These are phyloP conservation scores for Barnettozyma wickerhamii DNA, from an alignment of 805 yeast genomes.

Conservation along the genomic window DNA sequence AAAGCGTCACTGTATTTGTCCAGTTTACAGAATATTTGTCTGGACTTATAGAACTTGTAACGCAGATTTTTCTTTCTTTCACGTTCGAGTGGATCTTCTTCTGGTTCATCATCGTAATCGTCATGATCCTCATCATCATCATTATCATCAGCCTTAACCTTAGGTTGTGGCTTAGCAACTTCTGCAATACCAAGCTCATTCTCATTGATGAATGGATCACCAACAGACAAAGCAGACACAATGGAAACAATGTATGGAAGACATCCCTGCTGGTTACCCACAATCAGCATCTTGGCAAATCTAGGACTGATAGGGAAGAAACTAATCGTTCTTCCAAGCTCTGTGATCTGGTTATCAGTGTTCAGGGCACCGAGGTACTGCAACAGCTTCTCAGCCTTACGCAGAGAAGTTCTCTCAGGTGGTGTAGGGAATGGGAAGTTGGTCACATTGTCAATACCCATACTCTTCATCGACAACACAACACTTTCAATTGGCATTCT, in stretches of 20 bases:
- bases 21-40: constrained; percentile 56
- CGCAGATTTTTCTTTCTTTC: constrained; percentile 38
- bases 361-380: constrained; percentile 74
- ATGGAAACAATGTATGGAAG: constrained; percentile 86
- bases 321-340: constrained; percentile 81
- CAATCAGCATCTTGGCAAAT: constrained; percentile 81
- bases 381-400: constrained; percentile 63
- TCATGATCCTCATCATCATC: constrained; percentile 29
- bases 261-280: constrained; percentile 85
- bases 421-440: constrained; percentile 98
- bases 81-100: constrained; percentile 33
- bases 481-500: constrained; percentile 97
- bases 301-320: constrained; percentile 91
- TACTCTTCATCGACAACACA: constrained; percentile 92
- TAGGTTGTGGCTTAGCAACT: constrained; percentile 6
- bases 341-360: constrained; percentile 54
- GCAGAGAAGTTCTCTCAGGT: constrained; percentile 60
- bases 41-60: constrained; percentile 52
- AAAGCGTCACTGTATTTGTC: constrained; percentile 77
- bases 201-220: constrained; percentile 81
- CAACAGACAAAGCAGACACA: constrained; percentile 89
- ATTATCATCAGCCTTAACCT: constrained; percentile 11
- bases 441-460: constrained; percentile 88
- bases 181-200: constrained; percentile 60
- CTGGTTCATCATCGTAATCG: constrained; percentile 26